Evolutionary conservation across 192 early-diverging fungal genomes (phyloP).

Genomic region (Funneliformis mosseae): DNA sequence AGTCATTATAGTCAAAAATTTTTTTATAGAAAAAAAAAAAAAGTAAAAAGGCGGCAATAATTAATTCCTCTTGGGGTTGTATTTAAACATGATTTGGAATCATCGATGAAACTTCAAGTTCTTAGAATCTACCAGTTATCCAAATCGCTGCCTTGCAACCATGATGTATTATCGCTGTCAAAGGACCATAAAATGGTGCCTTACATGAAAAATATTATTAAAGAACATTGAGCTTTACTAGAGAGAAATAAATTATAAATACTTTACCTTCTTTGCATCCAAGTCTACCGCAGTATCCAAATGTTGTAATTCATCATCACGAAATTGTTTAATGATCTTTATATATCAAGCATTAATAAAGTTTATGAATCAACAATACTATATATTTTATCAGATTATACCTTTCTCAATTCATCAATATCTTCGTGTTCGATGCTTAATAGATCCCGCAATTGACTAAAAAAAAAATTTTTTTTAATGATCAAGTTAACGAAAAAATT

Average conservation of each 20-base stretch:
- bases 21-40: too few species aligned
- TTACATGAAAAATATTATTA: slow-evolving; percentile 28
- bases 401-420: slow-evolving; percentile 60
- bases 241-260: neutral
- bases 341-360: neutral
- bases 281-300: slow-evolving; percentile 85
- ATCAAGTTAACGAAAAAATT: too few species aligned
- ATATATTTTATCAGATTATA: slow-evolving; percentile 37
- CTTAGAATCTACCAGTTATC: slow-evolving; percentile 80
- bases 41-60: too few species aligned
- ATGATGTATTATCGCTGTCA: slow-evolving; percentile 77
- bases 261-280: slow-evolving; percentile 69
- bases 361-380: neutral
- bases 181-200: slow-evolving; percentile 77
- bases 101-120: neutral
- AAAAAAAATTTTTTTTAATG: neutral
- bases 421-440: slow-evolving; percentile 67
- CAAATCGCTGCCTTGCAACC: slow-evolving; percentile 94
- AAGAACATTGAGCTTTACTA: neutral
- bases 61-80: too few species aligned
- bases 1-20: too few species aligned
- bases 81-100: too few species aligned
- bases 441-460: slow-evolving; percentile 80
- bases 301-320: slow-evolving; percentile 97
- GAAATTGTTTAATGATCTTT: slow-evolving; percentile 78